Evolutionary conservation across 179 eudicot genomes (phyloP).

Genomic region (Beta macrorhiza): DNA sequence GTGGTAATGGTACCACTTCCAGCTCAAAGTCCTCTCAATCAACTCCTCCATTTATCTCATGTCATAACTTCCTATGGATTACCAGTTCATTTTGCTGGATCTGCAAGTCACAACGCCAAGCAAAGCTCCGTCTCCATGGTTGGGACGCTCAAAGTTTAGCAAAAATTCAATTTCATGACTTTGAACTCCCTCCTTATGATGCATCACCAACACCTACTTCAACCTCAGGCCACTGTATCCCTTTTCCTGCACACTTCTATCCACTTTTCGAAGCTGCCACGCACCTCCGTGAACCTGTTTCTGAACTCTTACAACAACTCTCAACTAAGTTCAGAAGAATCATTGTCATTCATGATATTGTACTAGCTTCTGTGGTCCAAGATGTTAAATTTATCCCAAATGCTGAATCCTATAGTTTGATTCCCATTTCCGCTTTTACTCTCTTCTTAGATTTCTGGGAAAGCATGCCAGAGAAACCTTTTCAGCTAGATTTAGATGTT

Average conservation of each 20-base stretch:
- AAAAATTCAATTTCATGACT: constrained; percentile 46
- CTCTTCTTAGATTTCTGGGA: constrained; percentile 31
- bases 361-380: constrained; percentile 51
- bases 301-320: constrained; percentile 23
- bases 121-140: constrained; percentile 39
- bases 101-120: constrained; percentile 41
- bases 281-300: constrained; percentile 42
- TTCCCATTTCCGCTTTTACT: constrained; percentile 37
- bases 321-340: constrained; percentile 31
- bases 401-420: constrained; percentile 46
- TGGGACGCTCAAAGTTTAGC: constrained; percentile 14
- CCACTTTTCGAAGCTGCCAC: constrained; percentile 40
- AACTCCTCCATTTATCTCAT: constrained; percentile 43
- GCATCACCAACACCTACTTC: constrained; percentile 27
- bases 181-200: constrained; percentile 34
- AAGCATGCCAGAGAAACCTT: constrained; percentile 27
- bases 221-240: constrained; percentile 25
- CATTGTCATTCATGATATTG: constrained; percentile 48
- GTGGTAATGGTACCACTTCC: constrained; percentile 46
- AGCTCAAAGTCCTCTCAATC: constrained; percentile 50
- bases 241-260: constrained; percentile 49
- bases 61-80: constrained; percentile 34
- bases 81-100: constrained; percentile 37
- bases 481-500: constrained; percentile 23
- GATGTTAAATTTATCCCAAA: constrained; percentile 44